A percentile compares a stretch with the other conserved stretches of the same genome.
Evolutionary conservation across 768 basidiomycete species (phyloP).

Genomic region (Russula sp.): DNA sequence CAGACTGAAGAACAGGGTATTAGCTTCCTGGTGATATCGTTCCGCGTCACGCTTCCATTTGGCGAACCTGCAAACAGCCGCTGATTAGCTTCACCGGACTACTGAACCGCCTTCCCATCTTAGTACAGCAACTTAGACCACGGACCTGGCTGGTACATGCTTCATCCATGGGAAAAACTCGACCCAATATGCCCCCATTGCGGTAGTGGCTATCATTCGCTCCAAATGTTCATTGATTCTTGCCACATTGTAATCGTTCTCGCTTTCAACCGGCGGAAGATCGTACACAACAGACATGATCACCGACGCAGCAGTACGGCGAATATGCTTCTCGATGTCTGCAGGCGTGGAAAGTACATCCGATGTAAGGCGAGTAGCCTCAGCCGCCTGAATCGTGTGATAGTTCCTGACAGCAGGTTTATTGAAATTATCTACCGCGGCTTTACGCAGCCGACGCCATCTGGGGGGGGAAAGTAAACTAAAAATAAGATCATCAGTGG

Average conservation of each 20-base stretch:
- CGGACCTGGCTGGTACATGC: slow-evolving; percentile 11
- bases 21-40: slow-evolving; percentile 9
- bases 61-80: slow-evolving; percentile 1
- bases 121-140: neutral
- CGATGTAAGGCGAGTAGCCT: slow-evolving; percentile 9
- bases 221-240: slow-evolving; percentile 8
- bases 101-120: too few species aligned
- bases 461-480: too few species aligned
- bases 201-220: slow-evolving; percentile 7
- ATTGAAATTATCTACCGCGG: too few species aligned
- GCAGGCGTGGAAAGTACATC: slow-evolving; percentile 2
- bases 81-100: too few species aligned
- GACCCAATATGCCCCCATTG: slow-evolving; percentile 14
- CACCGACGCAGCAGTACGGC: slow-evolving; percentile 12
- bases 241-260: slow-evolving; percentile 5
- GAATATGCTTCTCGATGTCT: slow-evolving; percentile 4
- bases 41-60: slow-evolving; percentile 22
- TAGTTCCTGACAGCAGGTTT: too few species aligned
- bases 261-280: neutral
- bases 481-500: too few species aligned
- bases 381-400: too few species aligned
- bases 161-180: slow-evolving; percentile 21
- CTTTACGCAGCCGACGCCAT: too few species aligned
- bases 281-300: slow-evolving; percentile 16
- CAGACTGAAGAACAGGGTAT: slow-evolving; percentile 8